Evolutionary conservation across 1,284 basidiomycete species (phyloP).

Genomic region (Farysia itapuensis): DNA sequence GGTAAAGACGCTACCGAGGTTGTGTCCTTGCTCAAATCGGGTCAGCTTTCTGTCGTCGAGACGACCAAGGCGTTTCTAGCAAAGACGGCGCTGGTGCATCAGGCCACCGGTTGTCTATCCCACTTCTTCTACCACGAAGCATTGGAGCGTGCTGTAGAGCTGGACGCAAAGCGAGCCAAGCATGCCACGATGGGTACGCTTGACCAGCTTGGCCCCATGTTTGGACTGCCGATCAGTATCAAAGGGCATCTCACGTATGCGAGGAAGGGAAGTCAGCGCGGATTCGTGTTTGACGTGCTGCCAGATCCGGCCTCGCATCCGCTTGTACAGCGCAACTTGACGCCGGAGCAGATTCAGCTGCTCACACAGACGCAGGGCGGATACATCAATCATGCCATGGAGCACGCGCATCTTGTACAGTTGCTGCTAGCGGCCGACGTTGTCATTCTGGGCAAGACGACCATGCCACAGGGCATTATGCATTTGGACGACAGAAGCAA

Average conservation of each 20-base stretch:
- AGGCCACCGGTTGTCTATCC: conserved; percentile 38
- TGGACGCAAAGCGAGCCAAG: conserved; percentile 13
- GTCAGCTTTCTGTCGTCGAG: conserved; percentile 7
- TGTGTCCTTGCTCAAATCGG: conserved; percentile 9
- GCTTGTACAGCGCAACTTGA: conserved; percentile 10
- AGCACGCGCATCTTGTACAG: conserved; percentile 13
- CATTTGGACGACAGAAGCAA: conserved; percentile 41
- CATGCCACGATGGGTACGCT: conserved; percentile 5
- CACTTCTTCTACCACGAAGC: conserved; percentile 21
- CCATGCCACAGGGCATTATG: conserved; percentile 48
- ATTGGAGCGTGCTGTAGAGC: conserved; percentile 6
- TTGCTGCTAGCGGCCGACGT: conserved; percentile 24
- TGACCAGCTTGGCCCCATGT: conserved; percentile 18
- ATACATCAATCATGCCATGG: conserved; percentile 7
- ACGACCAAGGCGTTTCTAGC: conserved; percentile 14
- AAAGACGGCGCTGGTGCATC: conserved; percentile 28
- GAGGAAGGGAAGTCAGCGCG: conserved; percentile 32
- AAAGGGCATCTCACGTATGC: conserved; percentile 34
- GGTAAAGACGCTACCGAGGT: conserved; percentile 19
- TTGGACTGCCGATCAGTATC: conserved; percentile 40
- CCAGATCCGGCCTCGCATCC: conserved; percentile 10
- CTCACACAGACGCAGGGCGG: conserved; percentile 16
- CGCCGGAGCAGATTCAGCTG: conserved; percentile 4
- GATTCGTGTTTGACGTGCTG: conserved; percentile 42
- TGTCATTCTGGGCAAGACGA: conserved; percentile 40